Conservation (phyloP, 345 rosid species). For the Streptanthus diversifolius region DNA sequence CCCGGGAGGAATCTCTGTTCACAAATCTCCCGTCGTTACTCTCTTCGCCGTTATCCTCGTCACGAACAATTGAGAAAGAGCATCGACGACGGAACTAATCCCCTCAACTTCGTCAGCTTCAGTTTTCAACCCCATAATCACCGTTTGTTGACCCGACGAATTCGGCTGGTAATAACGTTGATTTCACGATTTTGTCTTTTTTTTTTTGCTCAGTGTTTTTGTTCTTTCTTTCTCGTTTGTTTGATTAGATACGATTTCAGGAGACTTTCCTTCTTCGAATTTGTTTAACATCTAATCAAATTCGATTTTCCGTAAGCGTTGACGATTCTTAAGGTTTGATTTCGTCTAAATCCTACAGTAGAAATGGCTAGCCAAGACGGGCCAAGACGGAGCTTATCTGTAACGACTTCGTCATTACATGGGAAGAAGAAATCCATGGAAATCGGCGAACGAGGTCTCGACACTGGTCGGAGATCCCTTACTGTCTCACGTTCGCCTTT, state of each 20-base stretch:
- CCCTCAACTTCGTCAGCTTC: conserved; percentile 1
- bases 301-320: conserved; percentile 6
- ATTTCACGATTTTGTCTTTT: background rate
- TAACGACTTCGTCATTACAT: conserved; percentile 39
- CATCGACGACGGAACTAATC: conserved; percentile 2
- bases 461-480: conserved; percentile 55
- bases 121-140: conserved; percentile 3
- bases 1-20: conserved; percentile 30
- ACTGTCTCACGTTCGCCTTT: conserved; percentile 56
- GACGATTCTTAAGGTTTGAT: conserved; percentile 11
- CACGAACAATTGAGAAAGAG: conserved; percentile 14
- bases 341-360: background rate
- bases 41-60: conserved; percentile 5
- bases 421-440: conserved; percentile 60
- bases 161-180: conserved; percentile 20
- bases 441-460: conserved; percentile 45
- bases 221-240: background rate
- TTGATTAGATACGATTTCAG: background rate
- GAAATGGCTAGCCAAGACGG: conserved; percentile 76
- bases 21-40: conserved; percentile 17
- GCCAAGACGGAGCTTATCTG: conserved; percentile 59
- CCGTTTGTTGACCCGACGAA: conserved; percentile 12
- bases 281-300: background rate
- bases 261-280: background rate
- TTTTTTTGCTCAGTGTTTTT: background rate